A percentile compares a stretch with the other conserved stretches of the same genome.
Evolutionary conservation across 2,329 filamentous ascomycete genomes (phyloP).

Genomic region (Leptographium galeiforme): DNA sequence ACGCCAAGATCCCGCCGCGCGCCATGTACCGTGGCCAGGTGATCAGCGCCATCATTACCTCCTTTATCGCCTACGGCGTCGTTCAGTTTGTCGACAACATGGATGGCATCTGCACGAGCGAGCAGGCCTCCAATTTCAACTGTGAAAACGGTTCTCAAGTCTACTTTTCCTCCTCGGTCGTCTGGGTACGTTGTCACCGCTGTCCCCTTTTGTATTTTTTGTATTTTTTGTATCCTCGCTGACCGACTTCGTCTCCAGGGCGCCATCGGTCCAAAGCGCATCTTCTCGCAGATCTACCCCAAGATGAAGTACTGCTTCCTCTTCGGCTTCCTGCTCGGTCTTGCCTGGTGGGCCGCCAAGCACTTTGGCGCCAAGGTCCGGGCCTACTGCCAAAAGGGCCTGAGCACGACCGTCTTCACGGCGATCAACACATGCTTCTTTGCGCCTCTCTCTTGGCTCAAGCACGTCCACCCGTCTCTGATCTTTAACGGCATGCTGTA

Average conservation of each 20-base stretch:
- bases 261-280: constrained; percentile 6
- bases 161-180: constrained; percentile 1
- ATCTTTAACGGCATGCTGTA: constrained; percentile 5
- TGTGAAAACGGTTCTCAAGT: constrained; percentile 1
- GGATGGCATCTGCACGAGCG: constrained; percentile 4
- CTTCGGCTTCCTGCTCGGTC: constrained; percentile 5
- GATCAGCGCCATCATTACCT: constrained; percentile 4
- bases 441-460: constrained; percentile 1
- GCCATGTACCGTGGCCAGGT: constrained; percentile 7
- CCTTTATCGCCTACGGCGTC: constrained; percentile 4
- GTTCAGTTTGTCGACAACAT: constrained; percentile 3
- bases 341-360: constrained; percentile 3
- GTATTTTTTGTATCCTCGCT: too few species aligned
- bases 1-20: constrained; percentile 7
- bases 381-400: neutral
- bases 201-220: neutral
- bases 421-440: neutral
- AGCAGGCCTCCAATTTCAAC: neutral
- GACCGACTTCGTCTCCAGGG: neutral
- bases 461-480: constrained; percentile 6
- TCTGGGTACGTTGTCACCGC: constrained; percentile 2
- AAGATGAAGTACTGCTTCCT: constrained; percentile 7
- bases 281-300: constrained; percentile 6
- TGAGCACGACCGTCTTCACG: neutral
- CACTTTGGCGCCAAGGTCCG: neutral